Conservation (phyloP, 169 alveolate species). For the Cryptosporidium tyzzeri region DNA sequence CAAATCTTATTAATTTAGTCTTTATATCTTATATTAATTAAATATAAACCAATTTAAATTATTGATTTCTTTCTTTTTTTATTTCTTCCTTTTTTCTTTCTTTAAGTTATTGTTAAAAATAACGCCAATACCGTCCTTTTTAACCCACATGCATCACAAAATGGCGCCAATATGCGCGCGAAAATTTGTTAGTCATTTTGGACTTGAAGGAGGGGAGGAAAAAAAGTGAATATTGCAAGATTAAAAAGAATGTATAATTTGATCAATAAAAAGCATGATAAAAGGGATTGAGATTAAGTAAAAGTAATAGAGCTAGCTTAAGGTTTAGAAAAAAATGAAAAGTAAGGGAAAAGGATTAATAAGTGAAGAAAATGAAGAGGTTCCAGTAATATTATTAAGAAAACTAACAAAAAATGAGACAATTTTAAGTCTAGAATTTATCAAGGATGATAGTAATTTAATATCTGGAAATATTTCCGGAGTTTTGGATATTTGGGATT, state of each 20-base stretch:
- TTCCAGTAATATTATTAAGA: slow-evolving; percentile 2
- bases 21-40: background rate
- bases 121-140: background rate
- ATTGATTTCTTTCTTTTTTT: too few relatives aligned
- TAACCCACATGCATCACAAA: background rate
- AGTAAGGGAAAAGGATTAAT: background rate
- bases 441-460: background rate
- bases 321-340: background rate
- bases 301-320: background rate
- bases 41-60: background rate
- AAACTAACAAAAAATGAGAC: background rate
- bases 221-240: background rate
- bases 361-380: background rate
- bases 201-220: background rate
- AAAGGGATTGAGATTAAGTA: background rate
- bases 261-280: background rate
- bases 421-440: slow-evolving; percentile 24
- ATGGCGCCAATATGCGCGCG: background rate
- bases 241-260: too few relatives aligned
- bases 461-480: slow-evolving; percentile 30
- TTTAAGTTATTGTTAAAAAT: too few relatives aligned
- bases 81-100: too few relatives aligned
- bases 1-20: background rate
- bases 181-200: background rate
- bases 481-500: slow-evolving; percentile 17